These are phyloP conservation scores for Stagonosporopsis vannaccii DNA, from an alignment of 2,329 filamentous ascomycete genomes.

Conservation along the genomic window DNA sequence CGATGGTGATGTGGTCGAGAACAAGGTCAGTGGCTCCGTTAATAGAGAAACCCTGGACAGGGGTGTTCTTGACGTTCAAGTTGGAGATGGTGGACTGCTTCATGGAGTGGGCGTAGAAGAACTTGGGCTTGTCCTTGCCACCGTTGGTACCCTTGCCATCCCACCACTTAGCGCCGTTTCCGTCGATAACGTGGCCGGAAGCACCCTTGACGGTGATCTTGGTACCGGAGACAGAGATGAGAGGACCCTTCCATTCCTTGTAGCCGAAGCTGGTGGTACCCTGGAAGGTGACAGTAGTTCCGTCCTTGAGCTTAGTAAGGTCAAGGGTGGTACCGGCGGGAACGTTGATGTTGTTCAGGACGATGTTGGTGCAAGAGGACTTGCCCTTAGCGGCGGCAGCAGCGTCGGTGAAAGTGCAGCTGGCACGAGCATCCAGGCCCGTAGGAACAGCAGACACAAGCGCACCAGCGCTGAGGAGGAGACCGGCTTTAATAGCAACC, in stretches of 20 bases:
- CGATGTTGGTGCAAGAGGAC: conserved; percentile 61
- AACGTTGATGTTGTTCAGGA: conserved; percentile 62
- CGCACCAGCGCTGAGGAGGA: conserved; percentile 38
- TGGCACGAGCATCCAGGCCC: conserved; percentile 40
- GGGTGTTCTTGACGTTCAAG: conserved; percentile 63
- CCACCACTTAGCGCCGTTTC: conserved; percentile 62
- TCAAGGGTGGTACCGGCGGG: conserved; percentile 67
- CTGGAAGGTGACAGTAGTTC: conserved; percentile 66
- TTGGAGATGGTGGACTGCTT: conserved; percentile 58
- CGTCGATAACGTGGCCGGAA: conserved; percentile 63
- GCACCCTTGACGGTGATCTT: conserved; percentile 67
- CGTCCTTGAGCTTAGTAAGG: conserved; percentile 60
- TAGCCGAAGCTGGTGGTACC: conserved; percentile 73
- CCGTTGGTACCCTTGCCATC: conserved; percentile 56
- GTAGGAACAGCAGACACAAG: conserved; percentile 41
- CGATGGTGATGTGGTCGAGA: conserved; percentile 61
- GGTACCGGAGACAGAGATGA: conserved; percentile 66
- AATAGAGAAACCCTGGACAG: conserved; percentile 61
- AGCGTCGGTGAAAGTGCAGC: conserved; percentile 65
- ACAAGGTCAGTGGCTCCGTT: conserved; percentile 55
- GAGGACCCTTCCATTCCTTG: conserved; percentile 69
- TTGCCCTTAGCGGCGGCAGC: conserved; percentile 58
- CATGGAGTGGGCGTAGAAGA: conserved; percentile 65
- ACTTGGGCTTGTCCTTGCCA: conserved; percentile 58
- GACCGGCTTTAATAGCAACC: conserved; percentile 32